Conservation (phyloP, 1,139 yeast genomes). For the Pneumocystis sp. region DNA sequence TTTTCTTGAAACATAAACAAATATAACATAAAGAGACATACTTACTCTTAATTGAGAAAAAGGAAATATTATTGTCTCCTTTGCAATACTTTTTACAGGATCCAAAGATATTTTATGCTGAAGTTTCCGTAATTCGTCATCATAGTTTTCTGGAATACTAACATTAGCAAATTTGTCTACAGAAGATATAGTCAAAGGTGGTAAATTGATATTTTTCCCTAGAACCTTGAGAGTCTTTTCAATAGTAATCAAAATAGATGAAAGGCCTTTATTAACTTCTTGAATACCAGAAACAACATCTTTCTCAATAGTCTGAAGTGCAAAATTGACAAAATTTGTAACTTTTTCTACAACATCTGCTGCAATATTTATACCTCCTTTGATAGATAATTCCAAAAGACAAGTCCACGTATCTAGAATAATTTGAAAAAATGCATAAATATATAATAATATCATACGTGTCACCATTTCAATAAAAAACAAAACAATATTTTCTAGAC, state of each 20-base stretch:
- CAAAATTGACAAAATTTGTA: slow-evolving; percentile 43
- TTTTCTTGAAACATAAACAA: neutral
- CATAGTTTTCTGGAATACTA: slow-evolving; percentile 47
- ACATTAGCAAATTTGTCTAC: slow-evolving; percentile 41
- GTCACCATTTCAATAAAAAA: slow-evolving; percentile 58
- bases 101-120: slow-evolving; percentile 27
- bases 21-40: neutral
- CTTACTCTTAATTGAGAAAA: slow-evolving; percentile 34
- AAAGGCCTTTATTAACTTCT: slow-evolving; percentile 37
- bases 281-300: slow-evolving; percentile 50
- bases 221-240: slow-evolving; percentile 40
- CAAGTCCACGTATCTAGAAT: slow-evolving; percentile 66
- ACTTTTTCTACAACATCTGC: slow-evolving; percentile 55
- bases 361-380: slow-evolving; percentile 59
- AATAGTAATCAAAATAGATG: slow-evolving; percentile 28
- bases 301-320: slow-evolving; percentile 38
- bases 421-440: neutral
- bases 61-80: slow-evolving; percentile 34
- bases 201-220: slow-evolving; percentile 27
- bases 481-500: slow-evolving; percentile 42
- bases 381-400: slow-evolving; percentile 54
- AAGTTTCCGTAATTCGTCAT: slow-evolving; percentile 36
- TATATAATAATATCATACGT: neutral
- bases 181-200: slow-evolving; percentile 38
- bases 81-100: slow-evolving; percentile 38